Base-by-base conservation (phyloP, 139 green algal genomes). In the Closterium sp. region DNA sequence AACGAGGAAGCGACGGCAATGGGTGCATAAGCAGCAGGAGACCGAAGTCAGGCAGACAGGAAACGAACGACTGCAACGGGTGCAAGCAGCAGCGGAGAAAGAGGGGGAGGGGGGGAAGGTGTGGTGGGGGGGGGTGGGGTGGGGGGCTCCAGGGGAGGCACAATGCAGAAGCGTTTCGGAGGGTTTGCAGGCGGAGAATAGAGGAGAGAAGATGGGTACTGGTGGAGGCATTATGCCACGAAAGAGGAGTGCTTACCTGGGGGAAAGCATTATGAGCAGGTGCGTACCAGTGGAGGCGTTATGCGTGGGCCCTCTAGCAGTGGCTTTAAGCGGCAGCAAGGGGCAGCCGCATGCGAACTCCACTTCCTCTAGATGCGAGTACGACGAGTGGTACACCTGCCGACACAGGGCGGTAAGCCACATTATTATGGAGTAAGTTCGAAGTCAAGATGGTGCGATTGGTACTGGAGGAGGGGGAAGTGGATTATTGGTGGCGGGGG, bases 311-410 rank as follows among this genome's bases (percentile, higher is more conserved):
- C 87, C 87, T 16, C 81, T 91, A 16, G 28, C 87, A 23, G 87
- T 81, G 34, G 34, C 81, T 91, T 38, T 91, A 19, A 91, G 35
- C 34, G 87, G 33, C 69, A 91, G 34, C 33, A 91, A 16, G 7
- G 87, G 87, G 23, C 87, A 91, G 19, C 87, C 87, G 23, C 87
- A 91, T 86, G 87, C 87, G 32, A 87, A 38, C 23, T 86, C 34
- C 35, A 91, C 87, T 30, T 33, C 87, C 34, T 83, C 32, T 31
- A 91, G 28, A 83, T 91, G 34, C 23, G 25, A 16, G 28, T 86
- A 91, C 12, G 87, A 91, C 12, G 87, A 91, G 35, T 91, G 87
- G 87, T 91, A 91, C 87, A 91, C 87, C 87, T 91, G 87, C 83
- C 0, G 30, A 32, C 30, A 1, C 83, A 86, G 83, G 30, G 30